Base-by-base conservation (phyloP, 441 rosid species). In the Populus hybrid region DNA sequence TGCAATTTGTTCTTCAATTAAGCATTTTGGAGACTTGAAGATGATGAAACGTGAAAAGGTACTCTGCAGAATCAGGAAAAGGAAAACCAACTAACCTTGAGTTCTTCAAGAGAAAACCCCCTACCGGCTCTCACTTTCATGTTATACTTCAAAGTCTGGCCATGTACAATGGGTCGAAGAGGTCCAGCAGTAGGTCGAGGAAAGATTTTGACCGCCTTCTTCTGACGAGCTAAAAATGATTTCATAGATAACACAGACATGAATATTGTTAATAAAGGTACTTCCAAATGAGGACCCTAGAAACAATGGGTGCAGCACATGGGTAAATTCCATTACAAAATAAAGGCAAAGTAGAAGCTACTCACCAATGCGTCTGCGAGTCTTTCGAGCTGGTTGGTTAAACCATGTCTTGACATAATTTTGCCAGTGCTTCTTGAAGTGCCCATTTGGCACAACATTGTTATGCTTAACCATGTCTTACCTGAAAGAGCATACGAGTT, bases 401-500 rank as follows among this genome's bases (percentile, higher is more conserved):
- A 93, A 93, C 98, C 97, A 93, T 0, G 97, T 90, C 85, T 84
- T 92, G 6, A 93, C 94, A 84, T 90, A 90, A 78, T 93, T 92
- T 74, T 92, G 95, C 98, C 98, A 93, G 66, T 92, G 94, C 87
- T 93, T 93, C 82, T 89, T 93, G 79, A 93, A 93, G 82, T 93
- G 98, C 24, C 89, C 91, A 73, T 83, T 88, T 0, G 97, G 94
- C 69, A 93, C 78, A 11, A 89, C 95, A 67, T 93, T 93, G 87
- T 93, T 93, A 81, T 93, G 98, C 92, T 92, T 93, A 69, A 83
- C 83, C 87, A 87, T 88, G 61, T 34, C 82, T 80, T 72, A 87
- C 88, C 90, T 82, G 75, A 46, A 32, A 32, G 57, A 50, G 57
- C 0, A 50, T 50, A 3, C 2, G 20, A 14, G 57, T 50, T 50